These are phyloP conservation scores for Botrytis elliptica DNA, from an alignment of 2,329 filamentous ascomycete species.

Conservation along the genomic window DNA sequence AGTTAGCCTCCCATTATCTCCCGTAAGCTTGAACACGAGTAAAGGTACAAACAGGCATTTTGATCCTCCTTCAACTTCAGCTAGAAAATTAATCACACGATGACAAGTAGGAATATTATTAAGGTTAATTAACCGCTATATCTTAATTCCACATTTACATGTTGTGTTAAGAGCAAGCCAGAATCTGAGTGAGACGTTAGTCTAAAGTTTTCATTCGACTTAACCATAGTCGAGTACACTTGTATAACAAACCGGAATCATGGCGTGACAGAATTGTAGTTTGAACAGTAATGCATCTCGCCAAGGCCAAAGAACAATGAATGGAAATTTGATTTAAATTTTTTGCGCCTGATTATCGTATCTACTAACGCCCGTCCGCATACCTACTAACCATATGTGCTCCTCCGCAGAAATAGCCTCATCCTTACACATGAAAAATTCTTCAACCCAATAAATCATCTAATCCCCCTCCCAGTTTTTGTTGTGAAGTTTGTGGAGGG, in stretches of 20 bases:
- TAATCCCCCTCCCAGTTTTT: slow-evolving; percentile 41
- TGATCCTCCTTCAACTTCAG: slow-evolving; percentile 4
- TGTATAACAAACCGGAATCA: neutral
- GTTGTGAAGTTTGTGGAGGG: slow-evolving; percentile 33
- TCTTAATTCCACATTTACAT: neutral
- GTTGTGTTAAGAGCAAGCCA: neutral
- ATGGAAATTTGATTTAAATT: neutral
- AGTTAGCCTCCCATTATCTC: slow-evolving; percentile 1
- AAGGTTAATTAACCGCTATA: neutral
- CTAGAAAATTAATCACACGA: neutral
- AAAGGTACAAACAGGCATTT: slow-evolving; percentile 1
- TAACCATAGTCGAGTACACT: neutral
- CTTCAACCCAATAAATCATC: slow-evolving; percentile 48
- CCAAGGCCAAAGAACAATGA: neutral
- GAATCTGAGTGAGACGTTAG: neutral
- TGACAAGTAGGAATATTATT: neutral
- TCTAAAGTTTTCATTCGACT: neutral
- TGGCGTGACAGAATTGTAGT: neutral
- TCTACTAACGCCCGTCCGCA: slow-evolving; percentile 19
- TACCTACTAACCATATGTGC: slow-evolving; percentile 13
- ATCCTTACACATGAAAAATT: neutral
- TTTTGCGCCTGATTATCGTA: slow-evolving; percentile 18
- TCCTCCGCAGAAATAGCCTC: neutral
- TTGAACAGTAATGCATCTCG: neutral
- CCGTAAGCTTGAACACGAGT: slow-evolving; percentile 15